Conservation (phyloP, 176 grass and related monocot genomes). For the Eleusine indica region DNA sequence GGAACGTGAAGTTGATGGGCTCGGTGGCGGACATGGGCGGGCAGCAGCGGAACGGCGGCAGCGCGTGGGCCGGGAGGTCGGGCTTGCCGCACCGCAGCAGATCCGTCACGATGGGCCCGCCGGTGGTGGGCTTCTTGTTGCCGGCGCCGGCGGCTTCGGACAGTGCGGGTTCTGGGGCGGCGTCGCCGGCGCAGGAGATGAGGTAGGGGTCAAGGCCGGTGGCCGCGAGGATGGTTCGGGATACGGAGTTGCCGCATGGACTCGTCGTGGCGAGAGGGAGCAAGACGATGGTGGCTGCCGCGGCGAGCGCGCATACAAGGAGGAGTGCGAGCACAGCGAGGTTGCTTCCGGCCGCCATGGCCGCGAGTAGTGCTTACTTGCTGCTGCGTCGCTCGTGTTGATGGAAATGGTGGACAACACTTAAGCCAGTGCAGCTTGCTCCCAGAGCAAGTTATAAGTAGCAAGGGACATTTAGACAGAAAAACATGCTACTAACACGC, state of each 20-base stretch:
- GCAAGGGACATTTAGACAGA: not conserved
- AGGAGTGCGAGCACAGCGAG: not conserved
- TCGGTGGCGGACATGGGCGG: conserved; percentile 2
- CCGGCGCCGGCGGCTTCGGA: not conserved
- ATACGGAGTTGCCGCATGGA: conserved; percentile 18
- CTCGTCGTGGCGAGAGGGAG: not conserved
- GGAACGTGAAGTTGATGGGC: conserved; percentile 40
- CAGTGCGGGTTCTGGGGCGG: not conserved
- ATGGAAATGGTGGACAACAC: not conserved
- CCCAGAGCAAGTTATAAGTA: not conserved
- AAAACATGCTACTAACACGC: not conserved
- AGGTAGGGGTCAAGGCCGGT: conserved; percentile 30
- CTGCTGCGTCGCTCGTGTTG: not conserved
- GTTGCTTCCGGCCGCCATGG: conserved; percentile 26
- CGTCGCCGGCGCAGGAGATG: conserved; percentile 10
- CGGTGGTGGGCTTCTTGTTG: not conserved
- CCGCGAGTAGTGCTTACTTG: not conserved
- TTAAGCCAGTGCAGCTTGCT: not conserved
- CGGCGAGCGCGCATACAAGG: conserved; percentile 1
- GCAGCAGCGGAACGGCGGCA: conserved; percentile 45
- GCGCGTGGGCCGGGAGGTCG: not conserved
- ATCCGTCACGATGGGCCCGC: conserved; percentile 33
- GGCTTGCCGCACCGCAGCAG: conserved; percentile 8
- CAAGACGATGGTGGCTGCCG: not conserved
- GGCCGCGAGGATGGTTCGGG: conserved; percentile 29